Percentiles rank a stretch among this genome's conserved stretches.
Evolutionary conservation across 306 rosid genomes (phyloP).

Genomic region (Cyamopsis tetragonoloba): DNA sequence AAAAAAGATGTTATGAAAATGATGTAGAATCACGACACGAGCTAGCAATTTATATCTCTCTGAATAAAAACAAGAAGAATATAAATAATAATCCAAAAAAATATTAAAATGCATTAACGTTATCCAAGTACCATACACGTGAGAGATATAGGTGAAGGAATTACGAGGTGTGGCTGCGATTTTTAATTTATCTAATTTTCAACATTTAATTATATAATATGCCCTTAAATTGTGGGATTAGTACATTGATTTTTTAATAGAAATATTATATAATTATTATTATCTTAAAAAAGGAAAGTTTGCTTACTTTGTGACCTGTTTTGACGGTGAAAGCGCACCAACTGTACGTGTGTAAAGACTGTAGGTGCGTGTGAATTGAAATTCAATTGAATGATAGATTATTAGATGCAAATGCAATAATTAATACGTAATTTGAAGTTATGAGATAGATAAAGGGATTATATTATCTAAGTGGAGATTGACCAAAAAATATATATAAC

Average conservation of each 20-base stretch:
- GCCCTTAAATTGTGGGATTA: slow-evolving; percentile 28
- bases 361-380: slow-evolving; percentile 30
- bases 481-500: too few species aligned
- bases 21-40: neutral
- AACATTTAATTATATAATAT: slow-evolving; percentile 9
- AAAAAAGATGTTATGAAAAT: neutral
- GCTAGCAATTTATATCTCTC: neutral
- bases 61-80: neutral
- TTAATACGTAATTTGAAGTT: slow-evolving; percentile 9
- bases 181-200: slow-evolving; percentile 18
- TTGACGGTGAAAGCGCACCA: slow-evolving; percentile 34
- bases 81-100: neutral
- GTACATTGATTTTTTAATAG: neutral
- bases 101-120: neutral
- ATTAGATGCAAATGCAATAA: too few species aligned
- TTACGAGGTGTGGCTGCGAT: neutral
- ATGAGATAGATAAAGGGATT: neutral
- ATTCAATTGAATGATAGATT: slow-evolving; percentile 25
- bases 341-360: slow-evolving; percentile 24
- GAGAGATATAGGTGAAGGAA: neutral
- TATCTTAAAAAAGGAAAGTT: slow-evolving; percentile 22
- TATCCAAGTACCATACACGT: neutral
- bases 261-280: too few species aligned
- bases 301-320: neutral
- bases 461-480: neutral